Evolutionary conservation across 768 basidiomycete genomes (phyloP), one percentile per base, ranked within the genome.

Genomic region (Phaffia australis): DNA sequence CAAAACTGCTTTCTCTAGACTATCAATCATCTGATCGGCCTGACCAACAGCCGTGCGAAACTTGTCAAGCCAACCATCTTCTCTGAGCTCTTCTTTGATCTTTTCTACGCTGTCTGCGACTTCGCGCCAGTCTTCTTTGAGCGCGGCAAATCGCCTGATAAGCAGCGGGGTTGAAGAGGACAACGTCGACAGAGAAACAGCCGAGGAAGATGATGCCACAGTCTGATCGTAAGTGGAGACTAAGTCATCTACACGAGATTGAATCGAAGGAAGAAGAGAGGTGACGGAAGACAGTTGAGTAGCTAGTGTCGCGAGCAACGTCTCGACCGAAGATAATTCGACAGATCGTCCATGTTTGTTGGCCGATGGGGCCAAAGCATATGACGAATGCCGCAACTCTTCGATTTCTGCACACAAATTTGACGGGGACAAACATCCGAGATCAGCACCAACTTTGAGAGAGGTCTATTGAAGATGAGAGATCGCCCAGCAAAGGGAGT

Each of bases 1-100:
- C 72, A 85, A 85, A 54, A 94, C 85, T 11, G 88, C 90, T 76
- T 94, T 98, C 78, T 97, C 89, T 71, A 99, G 78, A 73, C 88
- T 89, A 32, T 84, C 84, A 90, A 98, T 94, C 94, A 98, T 95
- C 29, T 89, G 90, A 74, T 92, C 89, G 52, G 94, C 93, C 75
- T 97, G 93, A 73, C 92, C 87, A 4, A 73, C 73, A 0, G 52
- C 89, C 58, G 60, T 61, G 85, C 65, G 91, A 88, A 6, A 42
- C 32, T 8, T 3, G 3, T 87, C 87, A 72, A 98, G 81, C 89
- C 90, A 95, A 72, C 93, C 93, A 77, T 97, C 94, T 76, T 97
- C 94, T 77, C 89, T 92, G 70, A 98, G 80, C 77, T 99, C 95
- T 72, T 93, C 90, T 69, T 86, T 81, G 66, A 97, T 77, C 30